phyloP scores from a whole-genome alignment of 257 asterid species.

The Primulina huaijiensis region DNA sequence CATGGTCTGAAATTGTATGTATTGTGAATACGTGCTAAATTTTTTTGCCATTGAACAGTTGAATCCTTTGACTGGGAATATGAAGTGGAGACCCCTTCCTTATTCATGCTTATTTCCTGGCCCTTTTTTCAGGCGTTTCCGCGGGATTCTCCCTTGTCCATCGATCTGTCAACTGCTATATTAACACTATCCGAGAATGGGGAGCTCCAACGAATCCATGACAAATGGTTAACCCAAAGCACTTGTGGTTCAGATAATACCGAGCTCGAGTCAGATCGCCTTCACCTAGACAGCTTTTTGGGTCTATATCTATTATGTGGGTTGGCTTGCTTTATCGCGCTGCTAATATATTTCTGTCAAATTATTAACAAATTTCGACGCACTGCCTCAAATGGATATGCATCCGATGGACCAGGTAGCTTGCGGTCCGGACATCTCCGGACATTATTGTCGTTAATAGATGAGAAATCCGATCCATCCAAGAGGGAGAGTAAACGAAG shows the following conservation, averaged over 20 bases:
- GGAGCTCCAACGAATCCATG: constrained; percentile 89
- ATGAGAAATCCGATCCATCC: constrained; percentile 60
- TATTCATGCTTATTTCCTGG: constrained; percentile 13
- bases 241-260: constrained; percentile 49
- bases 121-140: constrained; percentile 49
- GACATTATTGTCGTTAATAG: constrained; percentile 57
- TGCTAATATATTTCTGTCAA: constrained; percentile 50
- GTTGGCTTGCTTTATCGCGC: constrained; percentile 68
- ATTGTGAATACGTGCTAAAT: too few relatives aligned
- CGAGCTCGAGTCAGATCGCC: constrained; percentile 56
- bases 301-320: constrained; percentile 73
- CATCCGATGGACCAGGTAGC: constrained; percentile 31
- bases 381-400: constrained; percentile 26
- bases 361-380: constrained; percentile 42
- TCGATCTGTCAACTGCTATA: constrained; percentile 62
- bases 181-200: constrained; percentile 84
- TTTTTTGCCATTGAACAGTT: not conserved
- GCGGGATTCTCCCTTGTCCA: constrained; percentile 56
- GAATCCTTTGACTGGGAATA: not conserved
- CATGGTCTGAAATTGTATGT: too few relatives aligned
- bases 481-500: constrained; percentile 54
- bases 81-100: not conserved
- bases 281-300: constrained; percentile 71
- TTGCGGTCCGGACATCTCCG: constrained; percentile 51
- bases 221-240: constrained; percentile 77